A percentile compares a stretch with the other conserved stretches of the same genome.
Conservation (phyloP, 164 flowering plant species). For the Nymphaea thermarum region DNA sequence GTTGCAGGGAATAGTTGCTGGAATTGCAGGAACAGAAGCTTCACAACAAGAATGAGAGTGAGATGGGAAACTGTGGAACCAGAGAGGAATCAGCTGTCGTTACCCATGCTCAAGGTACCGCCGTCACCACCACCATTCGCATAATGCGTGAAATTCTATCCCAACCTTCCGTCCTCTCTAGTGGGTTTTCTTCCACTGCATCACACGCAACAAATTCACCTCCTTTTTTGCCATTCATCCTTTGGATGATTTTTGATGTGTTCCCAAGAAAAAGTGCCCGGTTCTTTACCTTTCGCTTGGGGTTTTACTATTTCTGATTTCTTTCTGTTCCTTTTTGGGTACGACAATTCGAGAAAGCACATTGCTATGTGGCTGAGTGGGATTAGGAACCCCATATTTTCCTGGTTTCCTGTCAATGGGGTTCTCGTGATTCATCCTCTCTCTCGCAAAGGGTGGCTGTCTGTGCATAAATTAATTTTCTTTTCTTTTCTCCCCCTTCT, state of each 20-base stretch:
- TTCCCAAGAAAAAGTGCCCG: background rate
- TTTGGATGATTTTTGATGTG: background rate
- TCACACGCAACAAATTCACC: background rate
- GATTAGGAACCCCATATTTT: background rate
- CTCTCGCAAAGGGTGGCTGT: background rate
- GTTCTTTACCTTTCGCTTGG: background rate
- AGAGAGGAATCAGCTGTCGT: slow-evolving; percentile 91
- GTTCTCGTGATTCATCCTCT: background rate
- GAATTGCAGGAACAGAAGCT: too few species aligned
- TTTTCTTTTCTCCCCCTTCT: background rate
- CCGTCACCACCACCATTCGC: background rate
- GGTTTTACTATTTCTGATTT: background rate
- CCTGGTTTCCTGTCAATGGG: too few species aligned
- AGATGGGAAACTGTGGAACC: slow-evolving; percentile 95
- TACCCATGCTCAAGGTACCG: slow-evolving; percentile 65
- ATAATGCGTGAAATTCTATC: background rate
- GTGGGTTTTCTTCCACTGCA: background rate
- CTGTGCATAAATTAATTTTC: background rate
- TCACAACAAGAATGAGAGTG: background rate
- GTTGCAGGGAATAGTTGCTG: background rate
- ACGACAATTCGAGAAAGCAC: background rate
- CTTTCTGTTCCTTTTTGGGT: background rate
- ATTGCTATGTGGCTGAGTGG: background rate
- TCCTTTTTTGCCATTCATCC: background rate
- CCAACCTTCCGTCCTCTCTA: background rate